Evolutionary conservation across 192 early-diverging fungal genomes (phyloP), one percentile per base, ranked within the genome.

Genomic region (Coemansia erecta): DNA sequence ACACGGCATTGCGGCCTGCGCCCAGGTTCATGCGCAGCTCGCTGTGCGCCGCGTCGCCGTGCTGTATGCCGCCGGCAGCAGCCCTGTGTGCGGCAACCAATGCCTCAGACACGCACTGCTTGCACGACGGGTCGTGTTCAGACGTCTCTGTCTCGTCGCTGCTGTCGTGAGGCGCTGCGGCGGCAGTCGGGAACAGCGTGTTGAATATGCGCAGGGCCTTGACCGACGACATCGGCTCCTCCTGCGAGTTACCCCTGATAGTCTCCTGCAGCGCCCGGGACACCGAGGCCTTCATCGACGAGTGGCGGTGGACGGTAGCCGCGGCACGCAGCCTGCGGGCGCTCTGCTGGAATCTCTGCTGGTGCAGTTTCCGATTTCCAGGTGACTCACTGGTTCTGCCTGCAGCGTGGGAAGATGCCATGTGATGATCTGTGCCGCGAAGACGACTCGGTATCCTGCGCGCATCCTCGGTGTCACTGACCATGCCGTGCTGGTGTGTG

Each of bases 21-120:
- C 77, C 77, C 47, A 80, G 56, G 33, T 80, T 80, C 67, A 73
- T 70, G 60, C 68, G 70, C 60, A 80, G 54, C 63, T 66, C 77
- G 13, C 43, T 48, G 23, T 26, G 23, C 39, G 15, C 60, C 14
- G 12, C 22, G 13, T 49, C 23, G 31, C 57, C 26, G n/a, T 21
- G 26, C n/a, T 60, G 54, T 46, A 45, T 62, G 21, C 46, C 54
- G 13, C 23, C 50, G 24, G 63, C 67, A 21, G 59, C 65, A 12
- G 70, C 64, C 39, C 60, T 41, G 45, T 73, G 72, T 15, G 72
- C 37, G 11, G 55, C 55, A 28, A 53, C 72, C 53, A 64, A 42
- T 18, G 66, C 73, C 48, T 76, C 73, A 22, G 63, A 76, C 11
- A 70, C 58, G 39, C 73, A 76, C 45, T 70, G 73, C 63, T 69